Base-by-base conservation (phyloP, 202 grass and related monocot genomes). In the Digitaria exilis region DNA sequence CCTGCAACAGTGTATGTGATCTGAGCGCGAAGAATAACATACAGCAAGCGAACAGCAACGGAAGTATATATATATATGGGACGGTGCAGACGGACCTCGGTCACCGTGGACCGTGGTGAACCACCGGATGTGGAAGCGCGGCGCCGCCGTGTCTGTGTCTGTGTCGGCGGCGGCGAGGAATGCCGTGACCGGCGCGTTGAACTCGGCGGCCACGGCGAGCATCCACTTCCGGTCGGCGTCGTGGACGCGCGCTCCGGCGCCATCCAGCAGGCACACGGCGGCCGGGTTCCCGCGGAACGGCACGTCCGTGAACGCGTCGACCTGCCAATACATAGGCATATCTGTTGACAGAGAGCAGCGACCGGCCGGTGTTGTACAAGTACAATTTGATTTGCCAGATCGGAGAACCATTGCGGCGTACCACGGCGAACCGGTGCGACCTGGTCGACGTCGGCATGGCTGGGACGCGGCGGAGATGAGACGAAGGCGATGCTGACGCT, bases 271-370 rank as follows among this genome's bases (percentile, higher is more conserved):
- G 55, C 82, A 88, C 64, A 92, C 86, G 30, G 85, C 85, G 10
- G 89, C 89, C 43, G 89, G 89, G 24, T 91, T 91, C 15, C 85
- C 89, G 64, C 81, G 87, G 77, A 88, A 92, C 11, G 82, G 72
- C 59, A 32, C 43, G 19, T 44, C 19, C 19, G 82, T 76, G 29
- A 92, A 92, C 25, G 90, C 86, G 8, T 92, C 90, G 4, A 92
- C 75, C 90, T 92, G 90, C 56, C 5, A 39, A 6, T 1, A 50
- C 58, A 25, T 19, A 61, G 5, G 45, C 45, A 39, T 39, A 39
- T n/a, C n/a, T n/a, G n/a, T n/a, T n/a, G n/a, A n/a, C n/a, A n/a
- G n/a, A n/a, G n/a, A n/a, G n/a, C n/a, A n/a, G n/a, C n/a, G n/a
- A n/a, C n/a, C n/a, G n/a, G n/a, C n/a, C n/a, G n/a, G n/a, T n/a